Percentiles rank a stretch among this genome's conserved stretches.
Conservation (phyloP, 2,329 filamentous ascomycete genomes). For the Xylariaceae sp. region DNA sequence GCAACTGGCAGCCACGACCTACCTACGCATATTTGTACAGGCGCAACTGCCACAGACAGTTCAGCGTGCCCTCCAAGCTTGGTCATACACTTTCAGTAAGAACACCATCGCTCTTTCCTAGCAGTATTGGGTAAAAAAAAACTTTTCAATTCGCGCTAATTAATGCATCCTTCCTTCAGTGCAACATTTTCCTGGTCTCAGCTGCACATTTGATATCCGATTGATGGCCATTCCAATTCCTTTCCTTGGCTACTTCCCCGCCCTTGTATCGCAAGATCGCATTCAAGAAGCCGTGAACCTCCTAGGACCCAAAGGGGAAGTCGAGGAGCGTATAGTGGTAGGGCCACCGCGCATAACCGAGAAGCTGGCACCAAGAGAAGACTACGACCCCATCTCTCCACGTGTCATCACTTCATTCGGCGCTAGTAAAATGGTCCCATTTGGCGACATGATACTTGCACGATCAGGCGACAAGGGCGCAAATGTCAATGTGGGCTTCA, state of each 20-base stretch:
- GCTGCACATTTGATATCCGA: slow-evolving; percentile 37
- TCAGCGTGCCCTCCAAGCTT: slow-evolving; percentile 25
- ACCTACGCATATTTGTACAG: slow-evolving; percentile 40
- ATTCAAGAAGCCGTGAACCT: slow-evolving; percentile 21
- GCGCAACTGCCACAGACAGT: slow-evolving; percentile 29
- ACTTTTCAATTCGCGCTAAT: too few relatives aligned
- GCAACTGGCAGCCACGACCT: slow-evolving; percentile 39
- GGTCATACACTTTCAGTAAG: slow-evolving; percentile 30
- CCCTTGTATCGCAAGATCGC: slow-evolving; percentile 24
- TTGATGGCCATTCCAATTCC: slow-evolving; percentile 33
- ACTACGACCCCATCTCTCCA: slow-evolving; percentile 19
- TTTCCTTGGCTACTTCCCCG: slow-evolving; percentile 39
- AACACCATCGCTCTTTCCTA: neutral
- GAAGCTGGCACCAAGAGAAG: slow-evolving; percentile 20
- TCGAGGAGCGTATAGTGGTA: slow-evolving; percentile 12
- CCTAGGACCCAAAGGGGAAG: slow-evolving; percentile 5
- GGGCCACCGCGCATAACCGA: slow-evolving; percentile 25
- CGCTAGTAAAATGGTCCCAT: slow-evolving; percentile 37
- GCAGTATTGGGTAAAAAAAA: neutral
- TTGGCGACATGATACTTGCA: slow-evolving; percentile 22
- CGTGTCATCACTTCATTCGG: slow-evolving; percentile 29
- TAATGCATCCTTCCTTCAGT: slow-evolving; percentile 17
- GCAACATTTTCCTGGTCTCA: slow-evolving; percentile 41
- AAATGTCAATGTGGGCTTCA: slow-evolving; percentile 29
- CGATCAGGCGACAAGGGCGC: slow-evolving; percentile 25